These are phyloP conservation scores for Colletotrichum incanum DNA, from an alignment of 2,329 filamentous ascomycete genomes.

Conservation along the genomic window DNA sequence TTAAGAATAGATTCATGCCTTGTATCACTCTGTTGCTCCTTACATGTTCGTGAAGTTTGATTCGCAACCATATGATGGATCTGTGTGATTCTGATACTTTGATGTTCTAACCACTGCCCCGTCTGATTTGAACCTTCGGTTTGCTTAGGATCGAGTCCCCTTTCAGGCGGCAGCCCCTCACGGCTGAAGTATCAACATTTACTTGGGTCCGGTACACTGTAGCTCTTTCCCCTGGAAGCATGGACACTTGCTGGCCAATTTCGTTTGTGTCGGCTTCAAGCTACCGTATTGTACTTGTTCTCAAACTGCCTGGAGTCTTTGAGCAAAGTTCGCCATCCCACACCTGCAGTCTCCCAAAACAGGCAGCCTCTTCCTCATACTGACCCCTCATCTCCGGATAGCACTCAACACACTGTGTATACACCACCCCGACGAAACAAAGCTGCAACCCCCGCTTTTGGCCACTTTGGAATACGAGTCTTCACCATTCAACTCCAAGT, in stretches of 20 bases:
- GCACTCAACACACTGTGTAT: background rate
- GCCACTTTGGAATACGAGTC: background rate
- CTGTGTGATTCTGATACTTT: background rate
- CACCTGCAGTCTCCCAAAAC: background rate
- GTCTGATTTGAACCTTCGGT: too few species aligned
- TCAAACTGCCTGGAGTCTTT: too few species aligned
- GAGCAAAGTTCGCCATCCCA: background rate
- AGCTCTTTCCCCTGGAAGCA: background rate
- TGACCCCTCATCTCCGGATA: constrained; percentile 35
- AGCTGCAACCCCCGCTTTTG: constrained; percentile 39
- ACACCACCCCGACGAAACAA: constrained; percentile 37
- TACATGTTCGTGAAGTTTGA: background rate
- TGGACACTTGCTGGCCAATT: background rate
- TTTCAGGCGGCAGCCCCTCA: background rate
- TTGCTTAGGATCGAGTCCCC: background rate
- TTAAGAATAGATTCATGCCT: constrained; percentile 38
- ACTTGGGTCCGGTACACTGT: background rate
- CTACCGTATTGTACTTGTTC: background rate
- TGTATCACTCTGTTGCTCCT: background rate
- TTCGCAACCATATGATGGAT: background rate
- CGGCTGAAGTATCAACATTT: background rate
- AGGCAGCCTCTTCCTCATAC: background rate
- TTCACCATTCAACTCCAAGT: constrained; percentile 59
- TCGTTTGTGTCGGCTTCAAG: too few species aligned
- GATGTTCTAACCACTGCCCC: background rate